Evolutionary conservation across 1,284 basidiomycete species (phyloP), one percentile per base, ranked within the genome.

Genomic region (Pyrrhoderma noxium): DNA sequence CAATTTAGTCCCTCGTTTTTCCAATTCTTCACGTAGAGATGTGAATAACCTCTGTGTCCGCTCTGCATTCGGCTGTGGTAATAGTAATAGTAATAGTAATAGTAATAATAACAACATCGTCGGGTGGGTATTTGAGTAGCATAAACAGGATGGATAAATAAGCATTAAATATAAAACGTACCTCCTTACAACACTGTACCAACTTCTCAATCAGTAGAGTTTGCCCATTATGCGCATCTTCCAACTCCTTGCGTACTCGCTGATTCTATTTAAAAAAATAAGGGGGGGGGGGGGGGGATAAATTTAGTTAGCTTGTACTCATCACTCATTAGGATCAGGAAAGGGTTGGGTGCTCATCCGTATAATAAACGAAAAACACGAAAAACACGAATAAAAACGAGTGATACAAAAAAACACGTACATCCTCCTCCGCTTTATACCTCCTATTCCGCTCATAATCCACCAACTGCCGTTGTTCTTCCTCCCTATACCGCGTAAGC

Each of bases 101-200:
- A n/a, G n/a, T n/a, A n/a, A n/a, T n/a, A n/a, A n/a, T n/a, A n/a
- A n/a, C n/a, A n/a, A n/a, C n/a, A n/a, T n/a, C n/a, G n/a, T n/a
- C n/a, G n/a, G n/a, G n/a, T 37, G 35, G 11, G 16, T 37, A 37
- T 37, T 37, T 37, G 35, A 37, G 9, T 37, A 16, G 35, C 16
- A 9, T 37, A 11, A n/a, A n/a, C n/a, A n/a, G n/a, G 35, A 37
- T 11, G 16, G 35, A 37, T 16, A 37, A 11, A 9, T 9, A 9
- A 16, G 35, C 35, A 9, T 37, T 37, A 11, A 16, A 37, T 37
- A 11, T 37, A 16, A 37, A 9, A 37, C 35, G 9, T 59, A 88
- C 86, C 78, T 89, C 87, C 70, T 87, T 85, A 71, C 85, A 89
- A 61, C 85, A 89, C 25, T 80, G 74, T 59, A 87, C 81, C 47